phyloP scores from a whole-genome alignment of 2,329 filamentous ascomycete species.

The Penicillium sp. region DNA sequence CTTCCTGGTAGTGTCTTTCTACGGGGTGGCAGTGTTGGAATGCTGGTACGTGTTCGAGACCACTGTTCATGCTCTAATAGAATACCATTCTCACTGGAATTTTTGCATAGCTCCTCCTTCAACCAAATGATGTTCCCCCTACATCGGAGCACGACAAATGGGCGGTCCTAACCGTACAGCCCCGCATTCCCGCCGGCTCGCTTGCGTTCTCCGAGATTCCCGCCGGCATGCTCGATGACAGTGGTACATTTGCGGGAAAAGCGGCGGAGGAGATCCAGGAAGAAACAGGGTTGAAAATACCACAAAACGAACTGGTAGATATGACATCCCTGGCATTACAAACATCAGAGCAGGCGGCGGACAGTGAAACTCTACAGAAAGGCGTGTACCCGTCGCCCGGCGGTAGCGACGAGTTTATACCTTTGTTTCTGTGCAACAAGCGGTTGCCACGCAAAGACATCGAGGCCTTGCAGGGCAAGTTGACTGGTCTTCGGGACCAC shows the following conservation, averaged over 20 bases:
- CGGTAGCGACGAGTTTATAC: constrained; percentile 64
- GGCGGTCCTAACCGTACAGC: constrained; percentile 61
- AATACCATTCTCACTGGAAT: not conserved
- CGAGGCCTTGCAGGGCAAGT: constrained; percentile 55
- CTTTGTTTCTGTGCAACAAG: constrained; percentile 61
- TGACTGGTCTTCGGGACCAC: constrained; percentile 60
- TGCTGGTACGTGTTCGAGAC: constrained; percentile 50
- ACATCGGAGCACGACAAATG: constrained; percentile 50
- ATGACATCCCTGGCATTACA: constrained; percentile 57
- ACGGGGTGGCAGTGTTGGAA: constrained; percentile 62
- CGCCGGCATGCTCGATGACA: constrained; percentile 65
- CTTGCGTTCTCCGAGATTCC: constrained; percentile 62
- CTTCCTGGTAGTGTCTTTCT: constrained; percentile 63
- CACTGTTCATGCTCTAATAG: not conserved
- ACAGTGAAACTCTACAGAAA: constrained; percentile 48
- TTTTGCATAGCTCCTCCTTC: constrained; percentile 55
- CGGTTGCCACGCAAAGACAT: constrained; percentile 54
- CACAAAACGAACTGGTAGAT: constrained; percentile 56
- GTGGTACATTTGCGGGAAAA: constrained; percentile 57
- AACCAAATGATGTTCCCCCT: constrained; percentile 54
- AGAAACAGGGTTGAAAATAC: constrained; percentile 60
- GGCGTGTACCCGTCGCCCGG: constrained; percentile 61
- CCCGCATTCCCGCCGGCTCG: constrained; percentile 60
- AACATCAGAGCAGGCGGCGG: constrained; percentile 20
- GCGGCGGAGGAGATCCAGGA: constrained; percentile 63